These are phyloP conservation scores for Pseudogymnoascus sp. DNA, from an alignment of 2,329 filamentous ascomycete species.

Conservation along the genomic window DNA sequence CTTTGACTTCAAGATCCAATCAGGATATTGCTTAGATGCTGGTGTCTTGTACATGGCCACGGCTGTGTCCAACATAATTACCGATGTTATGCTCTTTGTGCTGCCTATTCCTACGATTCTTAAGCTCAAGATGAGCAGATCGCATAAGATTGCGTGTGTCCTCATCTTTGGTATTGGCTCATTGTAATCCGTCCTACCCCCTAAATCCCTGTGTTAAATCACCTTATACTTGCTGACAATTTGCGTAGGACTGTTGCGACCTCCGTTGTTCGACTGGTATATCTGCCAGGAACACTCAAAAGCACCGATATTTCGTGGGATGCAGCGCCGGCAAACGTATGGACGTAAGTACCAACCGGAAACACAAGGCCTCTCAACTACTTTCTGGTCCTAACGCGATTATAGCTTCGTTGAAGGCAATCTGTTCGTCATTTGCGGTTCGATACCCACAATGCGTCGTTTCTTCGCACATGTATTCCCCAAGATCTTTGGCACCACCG, in stretches of 20 bases:
- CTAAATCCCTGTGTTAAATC: background rate
- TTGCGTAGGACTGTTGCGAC: constrained; percentile 30
- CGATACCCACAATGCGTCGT: constrained; percentile 33
- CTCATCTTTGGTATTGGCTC: constrained; percentile 39
- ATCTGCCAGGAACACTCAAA: constrained; percentile 24
- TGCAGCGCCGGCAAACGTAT: constrained; percentile 23
- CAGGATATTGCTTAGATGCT: constrained; percentile 36
- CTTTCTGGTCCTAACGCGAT: background rate
- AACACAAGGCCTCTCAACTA: background rate
- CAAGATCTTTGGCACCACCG: constrained; percentile 20
- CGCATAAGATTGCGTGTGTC: constrained; percentile 39
- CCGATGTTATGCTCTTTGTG: constrained; percentile 39
- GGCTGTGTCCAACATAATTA: constrained; percentile 39
- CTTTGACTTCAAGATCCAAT: constrained; percentile 27
- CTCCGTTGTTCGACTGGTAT: constrained; percentile 25
- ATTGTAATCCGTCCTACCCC: constrained; percentile 25
- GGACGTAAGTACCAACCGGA: constrained; percentile 23
- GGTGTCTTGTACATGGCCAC: constrained; percentile 42
- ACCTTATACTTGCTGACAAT: background rate
- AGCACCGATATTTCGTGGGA: constrained; percentile 27
- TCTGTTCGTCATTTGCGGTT: constrained; percentile 35
- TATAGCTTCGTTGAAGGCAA: constrained; percentile 33
- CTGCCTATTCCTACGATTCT: constrained; percentile 40
- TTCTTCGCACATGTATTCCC: constrained; percentile 34
- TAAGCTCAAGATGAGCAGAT: constrained; percentile 36